Conservation (phyloP, 148 eudicot genomes). For the Talinum fruticosum region DNA sequence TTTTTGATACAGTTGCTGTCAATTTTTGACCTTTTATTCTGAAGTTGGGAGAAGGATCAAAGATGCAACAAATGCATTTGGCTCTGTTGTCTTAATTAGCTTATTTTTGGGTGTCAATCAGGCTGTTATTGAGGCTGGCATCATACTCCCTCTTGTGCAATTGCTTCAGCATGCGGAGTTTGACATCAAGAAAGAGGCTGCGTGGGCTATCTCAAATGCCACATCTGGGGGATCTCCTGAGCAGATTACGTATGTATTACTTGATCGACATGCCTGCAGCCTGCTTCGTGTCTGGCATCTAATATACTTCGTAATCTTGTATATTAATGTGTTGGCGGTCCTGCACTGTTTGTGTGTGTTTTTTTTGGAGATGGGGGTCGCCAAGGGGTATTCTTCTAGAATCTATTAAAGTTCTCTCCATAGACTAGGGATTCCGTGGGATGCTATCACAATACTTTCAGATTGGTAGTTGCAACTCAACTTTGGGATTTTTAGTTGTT, state of each 20-base stretch:
- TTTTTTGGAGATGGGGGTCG: not conserved
- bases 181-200: slow-evolving; percentile 81
- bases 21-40: not conserved
- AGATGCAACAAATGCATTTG: not conserved
- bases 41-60: not conserved
- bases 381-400: too few relatives aligned
- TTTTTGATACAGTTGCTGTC: not conserved
- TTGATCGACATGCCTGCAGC: not conserved
- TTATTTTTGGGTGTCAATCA: slow-evolving; percentile 24
- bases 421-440: too few relatives aligned
- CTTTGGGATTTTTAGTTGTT: too few relatives aligned
- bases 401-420: too few relatives aligned
- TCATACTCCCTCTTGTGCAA: slow-evolving; percentile 56
- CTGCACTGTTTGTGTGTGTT: not conserved
- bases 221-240: slow-evolving; percentile 76
- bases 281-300: not conserved
- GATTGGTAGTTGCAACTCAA: too few relatives aligned
- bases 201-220: slow-evolving; percentile 78
- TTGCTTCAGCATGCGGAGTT: slow-evolving; percentile 70
- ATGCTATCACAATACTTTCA: too few relatives aligned
- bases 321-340: not conserved
- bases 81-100: not conserved
- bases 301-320: not conserved
- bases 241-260: slow-evolving; percentile 52
- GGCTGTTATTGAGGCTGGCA: slow-evolving; percentile 63